Evolutionary conservation across 306 rosid genomes (phyloP).

Genomic region (Acacia confusa): DNA sequence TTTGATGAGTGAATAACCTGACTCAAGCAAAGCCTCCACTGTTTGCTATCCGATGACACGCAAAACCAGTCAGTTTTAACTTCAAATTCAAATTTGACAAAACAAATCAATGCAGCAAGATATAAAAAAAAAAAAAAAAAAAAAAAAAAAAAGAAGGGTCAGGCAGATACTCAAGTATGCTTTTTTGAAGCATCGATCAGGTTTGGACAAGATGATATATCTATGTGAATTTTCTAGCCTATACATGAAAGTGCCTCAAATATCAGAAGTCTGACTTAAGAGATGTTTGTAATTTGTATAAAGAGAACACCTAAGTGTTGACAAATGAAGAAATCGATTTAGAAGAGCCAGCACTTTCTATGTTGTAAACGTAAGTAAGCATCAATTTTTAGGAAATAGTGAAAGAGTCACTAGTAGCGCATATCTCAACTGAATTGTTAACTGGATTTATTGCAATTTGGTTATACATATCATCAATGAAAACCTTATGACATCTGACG

Average conservation of each 20-base stretch:
- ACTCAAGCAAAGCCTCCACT: slow-evolving; percentile 77
- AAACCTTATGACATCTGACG: not conserved
- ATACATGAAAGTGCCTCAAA: slow-evolving; percentile 4
- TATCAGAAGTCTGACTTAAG: not conserved
- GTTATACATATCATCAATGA: not conserved
- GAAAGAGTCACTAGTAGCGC: not conserved
- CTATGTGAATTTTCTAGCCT: not conserved
- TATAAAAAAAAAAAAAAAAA: not conserved
- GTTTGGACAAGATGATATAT: not conserved
- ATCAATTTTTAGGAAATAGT: not conserved
- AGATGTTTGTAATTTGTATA: not conserved
- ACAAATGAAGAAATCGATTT: not conserved
- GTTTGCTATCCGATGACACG: slow-evolving; percentile 74
- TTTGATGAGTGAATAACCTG: slow-evolving; percentile 73
- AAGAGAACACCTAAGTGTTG: not conserved
- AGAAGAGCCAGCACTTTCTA: not conserved
- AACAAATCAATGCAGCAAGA: slow-evolving; percentile 15
- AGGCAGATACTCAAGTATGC: not conserved
- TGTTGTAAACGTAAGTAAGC: not conserved
- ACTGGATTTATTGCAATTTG: not conserved
- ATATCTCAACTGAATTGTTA: not conserved
- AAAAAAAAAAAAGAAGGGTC: not conserved
- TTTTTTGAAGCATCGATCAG: not conserved
- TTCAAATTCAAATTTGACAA: slow-evolving; percentile 17
- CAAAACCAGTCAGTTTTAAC: slow-evolving; percentile 27